Conservation (phyloP, 176 grass and related monocot genomes). For the Sorghum bicolor region DNA sequence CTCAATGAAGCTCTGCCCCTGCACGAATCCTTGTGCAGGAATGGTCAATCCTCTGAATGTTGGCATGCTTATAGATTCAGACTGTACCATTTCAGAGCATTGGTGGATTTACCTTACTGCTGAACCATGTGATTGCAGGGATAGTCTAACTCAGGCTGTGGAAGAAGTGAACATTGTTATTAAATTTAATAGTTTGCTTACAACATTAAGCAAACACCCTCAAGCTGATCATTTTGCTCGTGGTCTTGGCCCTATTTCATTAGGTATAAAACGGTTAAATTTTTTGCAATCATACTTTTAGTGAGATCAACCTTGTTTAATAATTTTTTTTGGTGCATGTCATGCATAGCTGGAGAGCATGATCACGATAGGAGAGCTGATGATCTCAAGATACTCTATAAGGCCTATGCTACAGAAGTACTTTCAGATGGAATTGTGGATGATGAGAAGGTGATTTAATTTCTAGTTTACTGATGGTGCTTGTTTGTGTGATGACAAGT, state of each 20-base stretch:
- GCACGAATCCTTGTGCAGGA: conserved; percentile 15
- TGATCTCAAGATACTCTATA: conserved; percentile 84
- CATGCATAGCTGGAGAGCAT: conserved; percentile 65
- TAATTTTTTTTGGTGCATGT: neutral
- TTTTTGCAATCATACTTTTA: conserved; percentile 28
- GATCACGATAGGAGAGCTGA: conserved; percentile 67
- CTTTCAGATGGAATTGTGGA: conserved; percentile 72
- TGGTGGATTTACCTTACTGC: conserved; percentile 22
- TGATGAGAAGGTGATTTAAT: conserved; percentile 60
- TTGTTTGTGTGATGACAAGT: neutral
- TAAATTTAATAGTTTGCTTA: conserved; percentile 75
- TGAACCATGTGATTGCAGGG: conserved; percentile 53
- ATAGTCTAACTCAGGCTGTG: conserved; percentile 45
- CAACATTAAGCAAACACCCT: conserved; percentile 65
- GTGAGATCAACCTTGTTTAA: conserved; percentile 18
- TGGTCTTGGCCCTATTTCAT: conserved; percentile 83
- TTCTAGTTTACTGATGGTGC: conserved; percentile 17
- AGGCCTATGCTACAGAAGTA: conserved; percentile 70
- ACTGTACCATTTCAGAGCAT: conserved; percentile 4
- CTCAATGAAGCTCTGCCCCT: neutral
- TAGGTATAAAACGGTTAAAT: conserved; percentile 64
- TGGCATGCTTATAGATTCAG: neutral
- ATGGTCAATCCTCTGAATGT: neutral
- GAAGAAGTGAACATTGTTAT: conserved; percentile 79
- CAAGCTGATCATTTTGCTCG: conserved; percentile 55